Evolutionary conservation across 2,329 filamentous ascomycete genomes (phyloP), one percentile per base, ranked within the genome.

Genomic region (Seiridium cupressi): DNA sequence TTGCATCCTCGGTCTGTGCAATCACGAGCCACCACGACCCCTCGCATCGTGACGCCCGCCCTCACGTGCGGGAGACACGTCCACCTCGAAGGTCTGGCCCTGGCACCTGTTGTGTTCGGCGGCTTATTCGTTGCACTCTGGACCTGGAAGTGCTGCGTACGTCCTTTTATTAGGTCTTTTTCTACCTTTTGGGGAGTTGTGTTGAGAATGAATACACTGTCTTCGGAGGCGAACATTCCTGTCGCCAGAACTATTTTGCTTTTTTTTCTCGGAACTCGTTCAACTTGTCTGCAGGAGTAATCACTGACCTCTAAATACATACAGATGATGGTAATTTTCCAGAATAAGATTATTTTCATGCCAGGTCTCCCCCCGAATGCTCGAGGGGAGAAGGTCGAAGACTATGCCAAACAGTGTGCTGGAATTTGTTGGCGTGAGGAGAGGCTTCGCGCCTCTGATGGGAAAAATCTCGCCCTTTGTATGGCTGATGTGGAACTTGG

Each of bases 321-420:
- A 26, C 18, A 26, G 18, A 26, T 26, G 86, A 85, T 93, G 76
- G 79, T 94, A 35, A 66, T 90, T 4, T 90, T 93, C 70, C 91
- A 93, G 74, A 91, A 93, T 69, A 89, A 89, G 70, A 91, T 93
- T 69, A 89, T 93, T 61, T 93, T 93, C 74, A 92, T 92, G 78
- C 89, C 90, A 0, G 89, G 88, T 51, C 75, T 93, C 55, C 89
- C 90, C 18, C 90, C 90, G 2, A 89, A 89, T 68, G 81, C 90
- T 0, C 82, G 89, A 13, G 80, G 82, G 32, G 88, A 93, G 75
- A 86, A 76, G 60, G 88, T 93, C 44, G 75, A 77, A 3, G 85
- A 90, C 66, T 92, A 91, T 69, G 77, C 77, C 34, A 70, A 72
- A 3, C 78, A 83, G 44, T 91, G 88, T 64, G 77, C 75, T 34